Percentiles rank a stretch among this genome's conserved stretches.
phyloP scores from a whole-genome alignment of 139 green algal genomes.

The Chloropicon primus region DNA sequence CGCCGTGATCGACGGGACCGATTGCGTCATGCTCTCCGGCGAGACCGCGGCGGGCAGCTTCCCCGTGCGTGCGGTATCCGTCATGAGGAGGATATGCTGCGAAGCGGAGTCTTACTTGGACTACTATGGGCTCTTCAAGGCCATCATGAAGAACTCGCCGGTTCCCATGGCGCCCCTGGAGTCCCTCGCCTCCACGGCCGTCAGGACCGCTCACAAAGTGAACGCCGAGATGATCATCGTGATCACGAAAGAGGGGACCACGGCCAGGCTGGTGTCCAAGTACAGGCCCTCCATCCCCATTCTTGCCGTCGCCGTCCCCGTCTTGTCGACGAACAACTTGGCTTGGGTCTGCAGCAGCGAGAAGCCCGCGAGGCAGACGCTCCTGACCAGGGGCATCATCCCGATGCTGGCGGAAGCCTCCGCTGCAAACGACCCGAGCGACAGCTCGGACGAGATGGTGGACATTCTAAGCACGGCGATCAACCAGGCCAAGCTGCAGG shows the following conservation, averaged over 20 bases:
- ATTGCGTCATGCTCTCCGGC: slow-evolving; percentile 54
- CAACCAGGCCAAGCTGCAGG: not conserved
- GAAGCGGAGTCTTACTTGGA: slow-evolving; percentile 64
- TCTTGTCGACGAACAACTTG: not conserved
- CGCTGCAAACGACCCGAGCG: not conserved
- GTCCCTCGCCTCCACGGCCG: slow-evolving; percentile 84
- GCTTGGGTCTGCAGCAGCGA: slow-evolving; percentile 23
- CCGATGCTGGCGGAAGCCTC: not conserved
- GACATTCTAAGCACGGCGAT: not conserved
- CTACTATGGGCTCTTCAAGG: slow-evolving; percentile 29
- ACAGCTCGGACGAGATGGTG: not conserved
- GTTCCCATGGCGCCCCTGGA: slow-evolving; percentile 89
- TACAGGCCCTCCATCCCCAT: slow-evolving; percentile 44
- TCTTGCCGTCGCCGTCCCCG: slow-evolving; percentile 26
- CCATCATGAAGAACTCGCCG: slow-evolving; percentile 66
- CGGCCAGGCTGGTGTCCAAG: slow-evolving; percentile 39
- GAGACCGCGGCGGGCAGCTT: slow-evolving; percentile 68
- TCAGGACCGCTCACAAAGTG: slow-evolving; percentile 84
- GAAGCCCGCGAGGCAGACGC: slow-evolving; percentile 62
- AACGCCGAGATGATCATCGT: slow-evolving; percentile 38
- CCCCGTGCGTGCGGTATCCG: slow-evolving; percentile 44
- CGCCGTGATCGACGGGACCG: slow-evolving; percentile 86
- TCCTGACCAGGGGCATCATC: slow-evolving; percentile 63
- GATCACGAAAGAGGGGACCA: slow-evolving; percentile 37
- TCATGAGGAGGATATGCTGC: slow-evolving; percentile 61